phyloP scores from a whole-genome alignment of 1,284 basidiomycete genomes.

The Microbotryomycetes sp. region DNA sequence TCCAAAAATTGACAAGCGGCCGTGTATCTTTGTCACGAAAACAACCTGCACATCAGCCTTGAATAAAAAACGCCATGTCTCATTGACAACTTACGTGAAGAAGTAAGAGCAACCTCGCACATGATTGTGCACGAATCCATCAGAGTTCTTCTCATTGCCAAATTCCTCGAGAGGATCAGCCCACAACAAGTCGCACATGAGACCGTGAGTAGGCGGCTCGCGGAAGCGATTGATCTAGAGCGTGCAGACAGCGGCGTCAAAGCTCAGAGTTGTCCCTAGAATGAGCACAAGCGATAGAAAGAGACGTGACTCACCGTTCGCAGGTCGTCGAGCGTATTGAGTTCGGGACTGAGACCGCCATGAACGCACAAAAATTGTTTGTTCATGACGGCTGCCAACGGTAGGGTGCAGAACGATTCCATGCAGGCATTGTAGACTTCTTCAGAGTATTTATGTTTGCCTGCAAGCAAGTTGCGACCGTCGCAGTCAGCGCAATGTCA shows the following conservation, averaged over 20 bases:
- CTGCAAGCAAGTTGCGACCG: constrained; percentile 44
- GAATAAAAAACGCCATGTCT: background rate
- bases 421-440: constrained; percentile 83
- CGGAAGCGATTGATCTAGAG: constrained; percentile 82
- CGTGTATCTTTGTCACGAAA: constrained; percentile 58
- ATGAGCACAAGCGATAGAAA: background rate
- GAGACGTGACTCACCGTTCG: constrained; percentile 53
- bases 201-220: constrained; percentile 84
- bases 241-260: background rate
- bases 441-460: constrained; percentile 91
- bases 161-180: constrained; percentile 92
- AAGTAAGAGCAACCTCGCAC: constrained; percentile 94
- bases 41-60: background rate
- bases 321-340: constrained; percentile 85
- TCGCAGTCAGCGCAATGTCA: constrained; percentile 1
- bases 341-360: constrained; percentile 82
- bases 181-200: constrained; percentile 96
- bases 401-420: constrained; percentile 87
- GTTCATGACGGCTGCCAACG: constrained; percentile 91
- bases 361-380: constrained; percentile 96
- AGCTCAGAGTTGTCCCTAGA: background rate
- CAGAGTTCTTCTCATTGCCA: constrained; percentile 77
- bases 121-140: constrained; percentile 85
- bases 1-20: constrained; percentile 91
- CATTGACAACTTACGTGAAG: constrained; percentile 64